Base-by-base conservation (phyloP, 2,329 filamentous ascomycete genomes). In the Teratosphaeria pseudoeucalypti region DNA sequence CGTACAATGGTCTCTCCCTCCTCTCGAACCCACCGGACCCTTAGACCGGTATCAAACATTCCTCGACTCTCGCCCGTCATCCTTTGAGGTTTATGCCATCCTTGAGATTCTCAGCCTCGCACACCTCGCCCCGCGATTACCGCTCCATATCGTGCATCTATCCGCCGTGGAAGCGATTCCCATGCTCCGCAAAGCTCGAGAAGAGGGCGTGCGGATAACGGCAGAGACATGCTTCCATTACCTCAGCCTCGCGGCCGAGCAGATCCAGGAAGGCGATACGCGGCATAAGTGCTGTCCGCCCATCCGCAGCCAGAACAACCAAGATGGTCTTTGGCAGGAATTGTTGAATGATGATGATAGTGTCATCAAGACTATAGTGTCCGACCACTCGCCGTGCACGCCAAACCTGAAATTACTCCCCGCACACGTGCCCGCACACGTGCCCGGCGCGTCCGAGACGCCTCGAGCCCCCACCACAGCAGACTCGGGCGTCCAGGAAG, bases 161-260 rank as follows among this genome's bases (percentile, higher is more conserved):
- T 95, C 89, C 0, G 91, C 91, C n/a, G 86, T 88, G 54, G 86
- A 95, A 72, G 89, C 88, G 53, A 92, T 96, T 61, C 90, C 90
- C 0, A 78, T 95, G 58, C 82, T 96, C 57, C 85, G 85, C 62
- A 81, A 84, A 61, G 92, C 92, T 11, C 85, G 90, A 34, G 78
- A 79, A 3, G 76, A 79, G 2, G 92, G 92, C 52, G 77, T 95
- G 71, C 89, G 91, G 69, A 90, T 96, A 76, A 95, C 91, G 0
- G 91, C 92, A 58, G 92, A 96, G 77, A 96, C 92, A 2, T 96
- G 92, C 77, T 96, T 95, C 81, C 92, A 96, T 78, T 96, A 96
- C 74, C 84, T 96, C 14, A 88, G 88, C 3, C 81, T 96, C 1
- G 86, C 89, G 0, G 86, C 91, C 0, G 92, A 96, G 76, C 81